phyloP scores from a whole-genome alignment of 345 rosid species.

The Bruguiera gymnorhiza region DNA sequence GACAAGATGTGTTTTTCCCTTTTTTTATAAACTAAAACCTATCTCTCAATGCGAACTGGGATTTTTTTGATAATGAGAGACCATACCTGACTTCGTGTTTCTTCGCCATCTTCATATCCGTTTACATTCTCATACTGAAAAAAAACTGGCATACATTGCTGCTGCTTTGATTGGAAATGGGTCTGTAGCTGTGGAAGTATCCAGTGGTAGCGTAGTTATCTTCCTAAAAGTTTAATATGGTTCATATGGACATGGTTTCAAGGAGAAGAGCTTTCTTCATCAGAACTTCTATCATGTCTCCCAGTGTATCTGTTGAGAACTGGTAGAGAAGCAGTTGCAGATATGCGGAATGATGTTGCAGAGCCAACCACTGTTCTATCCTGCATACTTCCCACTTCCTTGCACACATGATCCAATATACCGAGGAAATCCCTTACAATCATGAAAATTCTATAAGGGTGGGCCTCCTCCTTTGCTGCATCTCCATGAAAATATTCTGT shows the following conservation, averaged over 20 bases:
- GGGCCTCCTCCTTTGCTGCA: slow-evolving; percentile 87
- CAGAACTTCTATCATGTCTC: slow-evolving; percentile 71
- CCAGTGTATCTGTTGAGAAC: slow-evolving; percentile 68
- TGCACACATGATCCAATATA: slow-evolving; percentile 83
- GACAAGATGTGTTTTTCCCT: slow-evolving; percentile 2
- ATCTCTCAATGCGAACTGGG: background rate
- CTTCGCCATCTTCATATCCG: background rate
- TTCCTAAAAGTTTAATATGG: slow-evolving; percentile 7
- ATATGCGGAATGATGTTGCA: slow-evolving; percentile 82
- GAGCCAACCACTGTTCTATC: slow-evolving; percentile 72
- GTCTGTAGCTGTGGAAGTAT: background rate
- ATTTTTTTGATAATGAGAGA: background rate
- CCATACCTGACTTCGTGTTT: background rate
- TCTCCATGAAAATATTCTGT: slow-evolving; percentile 91
- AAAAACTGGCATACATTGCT: background rate
- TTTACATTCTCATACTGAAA: background rate
- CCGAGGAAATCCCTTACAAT: slow-evolving; percentile 85
- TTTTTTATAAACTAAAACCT: background rate
- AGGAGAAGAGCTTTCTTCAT: slow-evolving; percentile 73
- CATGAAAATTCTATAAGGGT: slow-evolving; percentile 83
- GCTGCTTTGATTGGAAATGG: slow-evolving; percentile 4
- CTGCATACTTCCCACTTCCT: slow-evolving; percentile 85
- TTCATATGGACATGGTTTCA: slow-evolving; percentile 35
- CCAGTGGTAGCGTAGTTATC: background rate
- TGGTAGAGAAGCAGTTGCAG: slow-evolving; percentile 70